phyloP scores from a whole-genome alignment of 169 alveolate species.

The Plasmodium knowlesi region DNA sequence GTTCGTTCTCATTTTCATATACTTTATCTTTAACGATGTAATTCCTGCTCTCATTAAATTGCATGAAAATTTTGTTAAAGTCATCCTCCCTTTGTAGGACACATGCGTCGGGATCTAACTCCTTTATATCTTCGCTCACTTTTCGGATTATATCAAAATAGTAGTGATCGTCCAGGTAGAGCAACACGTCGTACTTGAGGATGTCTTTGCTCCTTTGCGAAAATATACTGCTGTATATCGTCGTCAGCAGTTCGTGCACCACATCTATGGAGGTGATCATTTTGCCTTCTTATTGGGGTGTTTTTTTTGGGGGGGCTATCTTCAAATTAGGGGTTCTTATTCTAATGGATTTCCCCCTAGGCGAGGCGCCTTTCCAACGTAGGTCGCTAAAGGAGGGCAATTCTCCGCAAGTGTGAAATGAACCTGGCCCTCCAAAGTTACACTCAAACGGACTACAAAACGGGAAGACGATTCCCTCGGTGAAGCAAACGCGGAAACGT shows the following conservation, averaged over 20 bases:
- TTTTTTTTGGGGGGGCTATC: not conserved
- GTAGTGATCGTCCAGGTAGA: conserved; percentile 44
- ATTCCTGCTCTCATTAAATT: conserved; percentile 11
- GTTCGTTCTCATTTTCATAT: conserved; percentile 33
- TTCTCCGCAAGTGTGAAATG: not conserved
- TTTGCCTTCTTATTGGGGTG: not conserved
- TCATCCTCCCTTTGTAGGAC: not conserved
- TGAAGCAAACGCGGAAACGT: not conserved
- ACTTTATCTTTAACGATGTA: conserved; percentile 32
- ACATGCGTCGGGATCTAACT: conserved; percentile 6
- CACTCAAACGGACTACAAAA: not conserved
- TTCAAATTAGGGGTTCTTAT: not conserved
- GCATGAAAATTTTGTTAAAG: conserved; percentile 21
- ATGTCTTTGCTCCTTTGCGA: conserved; percentile 36
- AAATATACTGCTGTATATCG: conserved; percentile 29
- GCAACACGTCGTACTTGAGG: conserved; percentile 37
- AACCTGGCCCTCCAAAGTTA: not conserved
- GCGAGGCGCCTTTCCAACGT: not conserved
- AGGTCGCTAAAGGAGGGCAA: not conserved
- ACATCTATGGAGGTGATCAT: conserved; percentile 55
- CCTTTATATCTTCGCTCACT: conserved; percentile 55
- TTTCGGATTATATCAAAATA: conserved; percentile 22
- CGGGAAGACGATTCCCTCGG: no score
- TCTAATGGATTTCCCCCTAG: not conserved
- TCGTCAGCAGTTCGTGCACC: conserved; percentile 56